Evolutionary conservation across 2,329 filamentous ascomycete genomes (phyloP).

Genomic region (Exophiala dermatitidis): DNA sequence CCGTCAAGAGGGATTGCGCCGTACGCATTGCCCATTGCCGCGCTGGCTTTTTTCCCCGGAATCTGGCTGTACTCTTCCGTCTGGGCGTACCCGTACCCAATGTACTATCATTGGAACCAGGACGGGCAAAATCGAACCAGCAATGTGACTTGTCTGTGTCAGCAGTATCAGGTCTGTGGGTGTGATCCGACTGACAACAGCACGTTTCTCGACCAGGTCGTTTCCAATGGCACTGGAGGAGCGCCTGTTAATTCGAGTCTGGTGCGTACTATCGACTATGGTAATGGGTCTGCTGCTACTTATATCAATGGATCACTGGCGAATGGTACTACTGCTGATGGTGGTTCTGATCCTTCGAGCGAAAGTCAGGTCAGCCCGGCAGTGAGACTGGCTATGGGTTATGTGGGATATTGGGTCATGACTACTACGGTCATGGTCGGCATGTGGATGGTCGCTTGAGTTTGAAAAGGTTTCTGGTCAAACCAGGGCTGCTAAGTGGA

Average conservation of each 20-base stretch:
- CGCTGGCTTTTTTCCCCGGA: slow-evolving; percentile 45
- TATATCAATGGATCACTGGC: slow-evolving; percentile 44
- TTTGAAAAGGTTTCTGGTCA: background rate
- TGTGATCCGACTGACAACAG: slow-evolving; percentile 48
- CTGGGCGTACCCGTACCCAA: slow-evolving; percentile 49
- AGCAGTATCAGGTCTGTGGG: slow-evolving; percentile 48
- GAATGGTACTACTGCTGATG: slow-evolving; percentile 37
- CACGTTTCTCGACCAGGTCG: slow-evolving; percentile 38
- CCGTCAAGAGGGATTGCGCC: slow-evolving; percentile 44
- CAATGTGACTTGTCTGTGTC: slow-evolving; percentile 51
- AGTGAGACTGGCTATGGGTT: slow-evolving; percentile 27
- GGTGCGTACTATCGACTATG: slow-evolving; percentile 33
- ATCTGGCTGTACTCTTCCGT: slow-evolving; percentile 48
- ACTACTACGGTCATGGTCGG: slow-evolving; percentile 31
- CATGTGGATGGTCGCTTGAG: slow-evolving; percentile 16
- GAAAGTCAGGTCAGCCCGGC: slow-evolving; percentile 19
- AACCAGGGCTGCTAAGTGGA: no score
- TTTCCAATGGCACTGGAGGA: slow-evolving; percentile 35
- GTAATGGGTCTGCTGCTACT: slow-evolving; percentile 40
- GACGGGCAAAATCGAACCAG: slow-evolving; percentile 35
- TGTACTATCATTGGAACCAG: slow-evolving; percentile 43
- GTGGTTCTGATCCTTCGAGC: slow-evolving; percentile 29
- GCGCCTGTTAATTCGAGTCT: slow-evolving; percentile 34
- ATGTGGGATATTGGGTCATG: slow-evolving; percentile 40
- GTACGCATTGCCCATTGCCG: slow-evolving; percentile 43